Evolutionary conservation across 1,139 yeast genomes (phyloP).

Genomic region (Geotrichum reessii): DNA sequence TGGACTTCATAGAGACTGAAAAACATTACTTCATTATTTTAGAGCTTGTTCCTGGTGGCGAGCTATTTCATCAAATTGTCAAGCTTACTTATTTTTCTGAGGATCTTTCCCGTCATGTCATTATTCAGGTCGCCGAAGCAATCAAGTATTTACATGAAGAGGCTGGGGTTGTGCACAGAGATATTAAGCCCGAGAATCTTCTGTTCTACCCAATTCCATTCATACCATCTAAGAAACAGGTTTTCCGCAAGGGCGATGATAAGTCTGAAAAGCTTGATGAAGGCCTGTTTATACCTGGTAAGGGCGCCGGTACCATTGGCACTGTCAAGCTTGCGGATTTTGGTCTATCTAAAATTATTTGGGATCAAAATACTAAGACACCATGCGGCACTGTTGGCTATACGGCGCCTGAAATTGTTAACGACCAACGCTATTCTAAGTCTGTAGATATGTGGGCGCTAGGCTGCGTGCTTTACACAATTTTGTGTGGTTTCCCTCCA

Average conservation of each 20-base stretch:
- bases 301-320: slow-evolving; percentile 92
- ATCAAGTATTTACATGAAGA: slow-evolving; percentile 74
- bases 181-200: slow-evolving; percentile 90
- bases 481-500: slow-evolving; percentile 93
- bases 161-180: slow-evolving; percentile 87
- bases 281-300: slow-evolving; percentile 67
- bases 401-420: slow-evolving; percentile 92
- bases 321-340: slow-evolving; percentile 83
- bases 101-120: slow-evolving; percentile 75
- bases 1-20: slow-evolving; percentile 60
- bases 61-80: slow-evolving; percentile 88
- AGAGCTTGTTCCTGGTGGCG: slow-evolving; percentile 90
- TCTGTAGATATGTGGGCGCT: slow-evolving; percentile 95
- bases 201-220: slow-evolving; percentile 71
- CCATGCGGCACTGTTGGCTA: slow-evolving; percentile 91
- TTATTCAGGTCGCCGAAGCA: slow-evolving; percentile 77
- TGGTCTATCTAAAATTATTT: slow-evolving; percentile 82
- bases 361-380: slow-evolving; percentile 63
- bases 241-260: slow-evolving; percentile 62
- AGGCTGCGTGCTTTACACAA: slow-evolving; percentile 86
- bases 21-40: slow-evolving; percentile 72
- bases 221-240: slow-evolving; percentile 46
- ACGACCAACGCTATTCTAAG: slow-evolving; percentile 78
- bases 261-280: slow-evolving; percentile 62
- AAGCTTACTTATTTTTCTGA: slow-evolving; percentile 87